Evolutionary conservation across 805 yeast species (phyloP).

Genomic region (Lipomyces sp.): DNA sequence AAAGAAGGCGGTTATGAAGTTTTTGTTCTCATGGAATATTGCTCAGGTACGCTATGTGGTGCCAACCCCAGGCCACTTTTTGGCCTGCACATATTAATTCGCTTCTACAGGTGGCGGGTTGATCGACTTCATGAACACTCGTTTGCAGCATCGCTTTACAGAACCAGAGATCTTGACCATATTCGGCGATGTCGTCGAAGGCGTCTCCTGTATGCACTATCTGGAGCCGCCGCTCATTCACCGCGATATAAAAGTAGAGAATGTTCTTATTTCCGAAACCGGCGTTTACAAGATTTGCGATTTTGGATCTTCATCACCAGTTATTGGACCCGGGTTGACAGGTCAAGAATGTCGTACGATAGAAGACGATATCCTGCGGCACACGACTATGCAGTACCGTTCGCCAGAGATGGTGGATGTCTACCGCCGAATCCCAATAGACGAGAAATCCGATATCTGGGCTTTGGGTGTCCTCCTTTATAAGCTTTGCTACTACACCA

Average conservation of each 20-base stretch:
- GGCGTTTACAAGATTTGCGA: conserved; percentile 82
- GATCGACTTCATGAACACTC: conserved; percentile 81
- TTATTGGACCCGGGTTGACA: conserved; percentile 70
- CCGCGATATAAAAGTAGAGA: conserved; percentile 91
- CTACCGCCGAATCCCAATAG: conserved; percentile 75
- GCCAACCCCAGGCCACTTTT: not conserved
- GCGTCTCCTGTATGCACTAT: conserved; percentile 81
- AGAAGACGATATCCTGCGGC: conserved; percentile 79
- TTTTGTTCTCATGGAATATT: conserved; percentile 85
- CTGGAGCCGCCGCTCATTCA: conserved; percentile 69
- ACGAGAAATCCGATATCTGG: conserved; percentile 94
- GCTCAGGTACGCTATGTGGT: conserved; percentile 55
- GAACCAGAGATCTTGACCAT: conserved; percentile 78
- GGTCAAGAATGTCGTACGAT: conserved; percentile 69
- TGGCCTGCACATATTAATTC: no score
- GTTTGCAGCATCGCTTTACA: conserved; percentile 70
- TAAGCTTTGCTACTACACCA: conserved; percentile 85
- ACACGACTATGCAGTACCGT: conserved; percentile 94
- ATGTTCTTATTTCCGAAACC: conserved; percentile 69
- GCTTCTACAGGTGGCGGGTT: conserved; percentile 56
- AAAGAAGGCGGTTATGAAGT: conserved; percentile 68
- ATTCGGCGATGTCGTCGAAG: conserved; percentile 76
- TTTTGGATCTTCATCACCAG: conserved; percentile 74
- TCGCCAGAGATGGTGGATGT: conserved; percentile 96
- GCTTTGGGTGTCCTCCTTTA: conserved; percentile 90